phyloP scores from a whole-genome alignment of 176 grass and related monocot species.

The Eragrostis curvula region DNA sequence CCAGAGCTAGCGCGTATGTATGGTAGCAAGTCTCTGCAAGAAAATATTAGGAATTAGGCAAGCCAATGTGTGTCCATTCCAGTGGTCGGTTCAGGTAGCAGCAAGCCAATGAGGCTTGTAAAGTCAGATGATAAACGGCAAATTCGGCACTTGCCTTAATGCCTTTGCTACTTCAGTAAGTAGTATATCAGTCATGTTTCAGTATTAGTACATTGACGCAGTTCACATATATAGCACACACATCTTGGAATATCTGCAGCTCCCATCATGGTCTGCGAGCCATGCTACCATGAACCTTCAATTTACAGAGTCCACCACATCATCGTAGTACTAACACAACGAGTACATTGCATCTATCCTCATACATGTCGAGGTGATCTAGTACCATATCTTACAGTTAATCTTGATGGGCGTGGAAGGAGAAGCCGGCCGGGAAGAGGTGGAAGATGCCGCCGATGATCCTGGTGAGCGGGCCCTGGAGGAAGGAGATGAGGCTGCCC shows the following conservation, averaged over 20 bases:
- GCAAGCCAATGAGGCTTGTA: not conserved
- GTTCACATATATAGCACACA: not conserved
- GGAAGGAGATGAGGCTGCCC: constrained; percentile 55
- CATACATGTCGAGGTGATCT: no score
- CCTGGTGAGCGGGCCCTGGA: constrained; percentile 54
- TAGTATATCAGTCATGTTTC: not conserved
- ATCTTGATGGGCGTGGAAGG: constrained; percentile 25
- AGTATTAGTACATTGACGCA: not conserved
- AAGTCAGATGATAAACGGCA: not conserved
- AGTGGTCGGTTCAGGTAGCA: not conserved
- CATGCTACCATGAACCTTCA: not conserved
- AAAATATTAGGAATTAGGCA: not conserved
- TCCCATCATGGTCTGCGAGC: not conserved
- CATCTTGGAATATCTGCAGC: no score
- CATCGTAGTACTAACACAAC: not conserved
- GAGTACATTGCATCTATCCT: not conserved
- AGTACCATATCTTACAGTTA: not conserved
- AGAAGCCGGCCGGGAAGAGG: constrained; percentile 54
- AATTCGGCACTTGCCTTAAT: not conserved
- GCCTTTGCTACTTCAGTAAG: not conserved
- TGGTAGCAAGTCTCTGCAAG: not conserved
- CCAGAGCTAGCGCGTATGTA: no score
- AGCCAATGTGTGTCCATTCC: not conserved
- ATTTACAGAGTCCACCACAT: not conserved
- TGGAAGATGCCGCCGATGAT: constrained; percentile 48